Conservation (phyloP, 179 eudicot species). For the Carnegiea gigantea region DNA sequence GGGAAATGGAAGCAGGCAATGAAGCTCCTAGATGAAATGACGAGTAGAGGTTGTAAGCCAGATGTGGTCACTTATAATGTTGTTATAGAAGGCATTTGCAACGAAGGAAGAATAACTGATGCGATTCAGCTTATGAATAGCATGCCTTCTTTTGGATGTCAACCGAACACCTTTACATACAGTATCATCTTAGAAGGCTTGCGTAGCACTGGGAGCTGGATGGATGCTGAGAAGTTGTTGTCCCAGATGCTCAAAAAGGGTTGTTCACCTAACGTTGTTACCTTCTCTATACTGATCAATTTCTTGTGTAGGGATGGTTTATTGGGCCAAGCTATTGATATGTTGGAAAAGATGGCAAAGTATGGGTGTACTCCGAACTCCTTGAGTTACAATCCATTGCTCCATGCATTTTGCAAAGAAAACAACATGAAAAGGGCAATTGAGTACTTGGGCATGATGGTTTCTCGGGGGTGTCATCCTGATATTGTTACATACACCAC, state of each 20-base stretch:
- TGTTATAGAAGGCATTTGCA: too few relatives aligned
- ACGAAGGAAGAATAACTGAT: too few relatives aligned
- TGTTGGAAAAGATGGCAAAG: conserved; percentile 77
- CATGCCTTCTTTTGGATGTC: too few relatives aligned
- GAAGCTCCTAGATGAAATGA: conserved; percentile 22
- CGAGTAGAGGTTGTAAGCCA: too few relatives aligned
- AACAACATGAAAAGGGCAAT: conserved; percentile 89
- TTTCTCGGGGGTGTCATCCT: conserved; percentile 79
- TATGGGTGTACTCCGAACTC: conserved; percentile 82
- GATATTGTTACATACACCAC: conserved; percentile 65
- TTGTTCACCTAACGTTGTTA: conserved; percentile 73
- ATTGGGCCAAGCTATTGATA: conserved; percentile 74
- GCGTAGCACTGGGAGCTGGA: too few relatives aligned
- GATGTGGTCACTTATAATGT: too few relatives aligned
- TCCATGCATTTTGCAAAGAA: conserved; percentile 87
- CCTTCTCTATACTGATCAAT: conserved; percentile 83
- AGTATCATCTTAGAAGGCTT: too few relatives aligned
- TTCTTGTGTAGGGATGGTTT: conserved; percentile 74
- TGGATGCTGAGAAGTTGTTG: too few relatives aligned
- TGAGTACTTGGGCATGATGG: conserved; percentile 80
- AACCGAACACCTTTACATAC: too few relatives aligned
- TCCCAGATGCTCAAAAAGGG: conserved; percentile 28
- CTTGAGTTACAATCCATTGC: conserved; percentile 76
- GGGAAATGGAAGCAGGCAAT: conserved; percentile 75
- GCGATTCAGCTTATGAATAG: too few relatives aligned